Base-by-base conservation (phyloP, 2,329 filamentous ascomycete species). In the Esteya vermicola region DNA sequence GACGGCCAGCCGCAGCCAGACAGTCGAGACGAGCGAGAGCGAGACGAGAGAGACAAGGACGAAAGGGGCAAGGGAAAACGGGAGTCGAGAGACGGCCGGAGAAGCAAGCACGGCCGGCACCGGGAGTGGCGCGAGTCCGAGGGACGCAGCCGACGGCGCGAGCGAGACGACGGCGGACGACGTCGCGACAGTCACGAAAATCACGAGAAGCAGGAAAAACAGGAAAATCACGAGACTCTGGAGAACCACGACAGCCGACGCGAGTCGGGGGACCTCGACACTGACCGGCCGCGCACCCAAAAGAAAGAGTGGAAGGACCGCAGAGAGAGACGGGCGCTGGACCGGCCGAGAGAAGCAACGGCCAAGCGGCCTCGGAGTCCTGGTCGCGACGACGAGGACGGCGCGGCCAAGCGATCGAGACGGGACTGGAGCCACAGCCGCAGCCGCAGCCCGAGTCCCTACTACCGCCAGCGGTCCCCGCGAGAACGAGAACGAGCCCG, bases 321-420 rank as follows among this genome's bases (percentile, higher is more conserved):
- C n/a, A n/a, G n/a, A n/a, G n/a, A n/a, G n/a, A n/a, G 12, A 5
- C 30, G 5, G 14, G 30, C 30, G 30, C 30, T 13, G 12, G 12
- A 10, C 26, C 26, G 26, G 12, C 18, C 33, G 9, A 18, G 30
- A 27, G 4, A 6, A 33, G 9, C 28, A 22, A 10, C 50, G 26
- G 42, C 41, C 33, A 53, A 56, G 45, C 51, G 56, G 27, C 52
- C 46, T 14, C 52, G 54, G 12, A 56, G 55, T 38, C 50, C 45
- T 6, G 27, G 12, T 26, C 18, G 27, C 12, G 19, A 8, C 23
- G 16, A 38, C 36, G 9, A 27, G 19, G 19, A 12, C 31, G 31
- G 31, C 25, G 21, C 20, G 27, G 26, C 32, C 9, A 45, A 45
- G 27, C 48, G 44, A 8, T 43, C 43, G 13, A 39, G 46, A 20